Conservation (phyloP, 1,139 yeast species). For the Kazachstania sp. region DNA sequence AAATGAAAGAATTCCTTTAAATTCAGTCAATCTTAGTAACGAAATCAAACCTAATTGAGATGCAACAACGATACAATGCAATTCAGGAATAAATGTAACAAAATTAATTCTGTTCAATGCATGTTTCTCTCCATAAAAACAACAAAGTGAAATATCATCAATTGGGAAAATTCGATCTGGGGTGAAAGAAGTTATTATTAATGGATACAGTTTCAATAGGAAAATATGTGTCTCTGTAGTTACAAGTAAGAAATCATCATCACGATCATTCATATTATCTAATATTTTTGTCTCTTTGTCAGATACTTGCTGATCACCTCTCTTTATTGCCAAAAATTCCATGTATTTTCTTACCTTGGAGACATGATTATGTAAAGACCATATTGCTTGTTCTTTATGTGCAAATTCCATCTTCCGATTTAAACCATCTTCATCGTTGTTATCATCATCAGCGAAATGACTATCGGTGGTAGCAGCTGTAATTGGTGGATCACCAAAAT, state of each 20-base stretch:
- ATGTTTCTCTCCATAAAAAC: constrained; percentile 31
- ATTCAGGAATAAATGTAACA: constrained; percentile 40
- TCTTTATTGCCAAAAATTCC: constrained; percentile 6
- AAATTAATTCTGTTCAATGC: constrained; percentile 42
- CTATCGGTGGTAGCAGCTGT: neutral
- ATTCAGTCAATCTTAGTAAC: constrained; percentile 44
- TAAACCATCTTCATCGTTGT: neutral
- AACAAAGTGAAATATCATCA: constrained; percentile 29
- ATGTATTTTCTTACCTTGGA: constrained; percentile 10
- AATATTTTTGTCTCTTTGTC: constrained; percentile 9
- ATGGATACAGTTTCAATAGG: constrained; percentile 20
- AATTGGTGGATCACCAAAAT: too few relatives aligned
- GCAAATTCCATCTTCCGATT: neutral
- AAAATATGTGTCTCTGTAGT: constrained; percentile 15
- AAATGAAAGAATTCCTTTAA: constrained; percentile 47
- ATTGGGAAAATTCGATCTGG: constrained; percentile 33
- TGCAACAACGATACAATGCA: constrained; percentile 45
- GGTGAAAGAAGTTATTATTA: constrained; percentile 42
- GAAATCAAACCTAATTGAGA: constrained; percentile 48
- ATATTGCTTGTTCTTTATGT: constrained; percentile 7
- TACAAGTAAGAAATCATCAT: constrained; percentile 17
- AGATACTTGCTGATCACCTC: neutral
- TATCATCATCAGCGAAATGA: neutral
- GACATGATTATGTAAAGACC: constrained; percentile 18
- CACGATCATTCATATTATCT: constrained; percentile 12